Conservation (phyloP, 139 green algal genomes). For the Coccomyxa sp. region DNA sequence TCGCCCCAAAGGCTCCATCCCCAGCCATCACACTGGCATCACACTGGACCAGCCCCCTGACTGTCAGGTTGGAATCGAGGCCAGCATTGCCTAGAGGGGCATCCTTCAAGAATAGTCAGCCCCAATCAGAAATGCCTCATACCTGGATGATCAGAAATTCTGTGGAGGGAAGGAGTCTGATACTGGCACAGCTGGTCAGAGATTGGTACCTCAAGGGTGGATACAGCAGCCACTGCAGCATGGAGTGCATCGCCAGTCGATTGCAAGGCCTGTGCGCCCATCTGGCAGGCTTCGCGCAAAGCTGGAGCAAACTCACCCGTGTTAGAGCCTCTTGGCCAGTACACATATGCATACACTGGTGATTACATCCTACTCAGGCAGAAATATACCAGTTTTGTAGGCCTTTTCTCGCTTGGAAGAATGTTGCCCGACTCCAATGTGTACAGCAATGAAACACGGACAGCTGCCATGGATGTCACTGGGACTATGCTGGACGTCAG, state of each 20-base stretch:
- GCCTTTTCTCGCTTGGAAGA: conserved; percentile 24
- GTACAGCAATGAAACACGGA: conserved; percentile 60
- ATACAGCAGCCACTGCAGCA: conserved; percentile 31
- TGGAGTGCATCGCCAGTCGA: not conserved
- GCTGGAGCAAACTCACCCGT: not conserved
- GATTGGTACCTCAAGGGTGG: conserved; percentile 43
- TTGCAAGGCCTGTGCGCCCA: not conserved
- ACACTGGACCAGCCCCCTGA: conserved; percentile 68
- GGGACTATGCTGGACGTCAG: not conserved
- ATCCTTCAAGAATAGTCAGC: conserved; percentile 41
- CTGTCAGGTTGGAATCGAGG: conserved; percentile 68
- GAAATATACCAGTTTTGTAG: conserved; percentile 41
- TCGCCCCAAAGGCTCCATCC: conserved; percentile 55
- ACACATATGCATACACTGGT: too few relatives aligned
- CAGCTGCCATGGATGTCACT: not conserved
- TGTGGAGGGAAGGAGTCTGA: too few relatives aligned
- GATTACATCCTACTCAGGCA: not conserved
- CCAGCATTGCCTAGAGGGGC: conserved; percentile 66
- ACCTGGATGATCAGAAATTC: not conserved
- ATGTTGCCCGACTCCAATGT: conserved; percentile 67
- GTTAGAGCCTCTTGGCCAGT: not conserved
- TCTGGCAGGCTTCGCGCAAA: not conserved
- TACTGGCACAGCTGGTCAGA: not conserved
- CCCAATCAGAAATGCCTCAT: not conserved
- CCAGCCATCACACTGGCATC: conserved; percentile 73